These are phyloP conservation scores for Nephromyces sp. DNA, from an alignment of 169 alveolate species.

Conservation along the genomic window DNA sequence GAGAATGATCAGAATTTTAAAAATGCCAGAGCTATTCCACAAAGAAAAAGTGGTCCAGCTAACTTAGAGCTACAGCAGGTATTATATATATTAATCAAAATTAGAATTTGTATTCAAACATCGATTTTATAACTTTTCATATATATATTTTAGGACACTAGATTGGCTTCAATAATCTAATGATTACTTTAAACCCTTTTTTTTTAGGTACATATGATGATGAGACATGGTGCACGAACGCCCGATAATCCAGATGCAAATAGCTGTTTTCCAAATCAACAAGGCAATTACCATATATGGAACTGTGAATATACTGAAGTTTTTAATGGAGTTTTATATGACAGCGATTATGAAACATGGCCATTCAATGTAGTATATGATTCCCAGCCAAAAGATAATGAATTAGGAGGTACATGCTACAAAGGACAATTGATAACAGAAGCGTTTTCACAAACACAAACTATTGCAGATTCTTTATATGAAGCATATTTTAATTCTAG, in stretches of 20 bases:
- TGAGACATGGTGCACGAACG: not conserved
- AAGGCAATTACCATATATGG: not conserved
- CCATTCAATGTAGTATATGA: not conserved
- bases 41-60: too few relatives aligned
- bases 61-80: too few relatives aligned
- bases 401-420: not conserved
- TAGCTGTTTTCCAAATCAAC: not conserved
- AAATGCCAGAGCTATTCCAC: too few relatives aligned
- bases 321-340: not conserved
- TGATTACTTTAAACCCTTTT: too few relatives aligned
- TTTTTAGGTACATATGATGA: not conserved
- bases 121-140: too few relatives aligned
- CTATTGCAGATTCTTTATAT: not conserved
- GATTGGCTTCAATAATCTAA: too few relatives aligned
- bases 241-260: not conserved
- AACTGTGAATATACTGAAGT: not conserved
- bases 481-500: not conserved
- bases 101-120: too few relatives aligned
- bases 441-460: not conserved
- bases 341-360: too few relatives aligned
- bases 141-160: too few relatives aligned
- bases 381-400: not conserved
- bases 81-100: too few relatives aligned
- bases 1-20: too few relatives aligned
- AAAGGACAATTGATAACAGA: not conserved